Evolutionary conservation across 768 basidiomycete species (phyloP).

Genomic region (Agaricus sinodeliciosus): DNA sequence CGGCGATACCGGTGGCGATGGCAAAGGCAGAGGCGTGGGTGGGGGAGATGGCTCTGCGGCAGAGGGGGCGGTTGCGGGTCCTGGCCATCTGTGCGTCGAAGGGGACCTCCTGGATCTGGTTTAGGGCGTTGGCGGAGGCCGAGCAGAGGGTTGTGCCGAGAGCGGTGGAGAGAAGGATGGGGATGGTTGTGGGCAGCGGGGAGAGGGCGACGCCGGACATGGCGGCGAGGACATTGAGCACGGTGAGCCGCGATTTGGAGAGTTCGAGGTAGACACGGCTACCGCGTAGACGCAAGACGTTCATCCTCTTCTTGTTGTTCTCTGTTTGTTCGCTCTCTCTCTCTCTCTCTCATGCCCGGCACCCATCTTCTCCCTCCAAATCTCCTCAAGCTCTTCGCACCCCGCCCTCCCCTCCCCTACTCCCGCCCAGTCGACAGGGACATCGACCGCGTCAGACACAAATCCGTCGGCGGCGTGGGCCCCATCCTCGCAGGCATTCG

Average conservation of each 20-base stretch:
- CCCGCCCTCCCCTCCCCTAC: slow-evolving; percentile 86
- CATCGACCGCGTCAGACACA: slow-evolving; percentile 62
- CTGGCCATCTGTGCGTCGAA: slow-evolving; percentile 96
- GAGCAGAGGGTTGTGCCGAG: slow-evolving; percentile 87
- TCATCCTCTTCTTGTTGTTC: slow-evolving; percentile 29
- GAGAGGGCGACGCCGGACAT: slow-evolving; percentile 92
- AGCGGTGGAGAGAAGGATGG: slow-evolving; percentile 81
- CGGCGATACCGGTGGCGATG: slow-evolving; percentile 64
- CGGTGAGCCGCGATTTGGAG: slow-evolving; percentile 78
- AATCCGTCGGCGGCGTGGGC: slow-evolving; percentile 75
- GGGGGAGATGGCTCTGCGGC: slow-evolving; percentile 77
- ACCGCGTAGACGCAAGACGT: slow-evolving; percentile 7
- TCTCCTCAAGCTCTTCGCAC: slow-evolving; percentile 93
- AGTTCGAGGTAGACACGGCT: slow-evolving; percentile 63
- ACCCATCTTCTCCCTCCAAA: slow-evolving; percentile 93
- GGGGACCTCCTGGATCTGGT: slow-evolving; percentile 91
- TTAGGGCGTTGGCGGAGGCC: slow-evolving; percentile 90
- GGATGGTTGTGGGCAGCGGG: slow-evolving; percentile 77
- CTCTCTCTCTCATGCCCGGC: slow-evolving; percentile 41
- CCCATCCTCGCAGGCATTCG: slow-evolving; percentile 62
- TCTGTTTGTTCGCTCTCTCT: slow-evolving; percentile 13
- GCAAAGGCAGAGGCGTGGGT: slow-evolving; percentile 83
- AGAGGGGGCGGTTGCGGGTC: slow-evolving; percentile 83
- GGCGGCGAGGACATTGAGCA: slow-evolving; percentile 80
- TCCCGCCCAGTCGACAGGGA: slow-evolving; percentile 80